Evolutionary conservation across 2,329 filamentous ascomycete genomes (phyloP).

Genomic region (Diaporthe vexans): DNA sequence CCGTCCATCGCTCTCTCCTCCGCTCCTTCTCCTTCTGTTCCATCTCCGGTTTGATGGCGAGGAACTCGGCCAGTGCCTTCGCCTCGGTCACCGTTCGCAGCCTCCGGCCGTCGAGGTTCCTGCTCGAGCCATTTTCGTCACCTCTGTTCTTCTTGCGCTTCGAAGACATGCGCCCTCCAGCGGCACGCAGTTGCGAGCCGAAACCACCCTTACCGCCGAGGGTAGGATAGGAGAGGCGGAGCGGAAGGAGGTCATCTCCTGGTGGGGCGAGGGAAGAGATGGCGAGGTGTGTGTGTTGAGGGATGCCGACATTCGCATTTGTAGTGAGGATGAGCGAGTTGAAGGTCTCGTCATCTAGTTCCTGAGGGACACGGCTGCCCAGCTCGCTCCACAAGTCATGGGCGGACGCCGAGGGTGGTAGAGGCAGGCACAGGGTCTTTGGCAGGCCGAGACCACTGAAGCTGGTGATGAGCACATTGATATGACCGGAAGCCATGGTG

Average conservation of each 20-base stretch:
- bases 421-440: slow-evolving; percentile 83
- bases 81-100: slow-evolving; percentile 94
- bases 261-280: slow-evolving; percentile 70
- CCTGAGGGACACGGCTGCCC: slow-evolving; percentile 71
- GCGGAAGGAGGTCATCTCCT: slow-evolving; percentile 80
- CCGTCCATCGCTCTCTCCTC: slow-evolving; percentile 86
- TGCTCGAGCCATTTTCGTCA: slow-evolving; percentile 89
- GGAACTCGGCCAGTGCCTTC: slow-evolving; percentile 93
- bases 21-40: slow-evolving; percentile 93
- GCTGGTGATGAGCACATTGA: slow-evolving; percentile 89
- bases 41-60: slow-evolving; percentile 97
- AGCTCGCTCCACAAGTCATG: slow-evolving; percentile 76
- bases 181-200: slow-evolving; percentile 94
- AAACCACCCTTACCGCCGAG: slow-evolving; percentile 98
- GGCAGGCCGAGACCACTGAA: slow-evolving; percentile 88
- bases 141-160: slow-evolving; percentile 86
- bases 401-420: slow-evolving; percentile 75
- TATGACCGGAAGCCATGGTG: slow-evolving; percentile 68
- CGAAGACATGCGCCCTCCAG: slow-evolving; percentile 98
- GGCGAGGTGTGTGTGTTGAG: slow-evolving; percentile 63
- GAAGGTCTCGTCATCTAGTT: slow-evolving; percentile 56
- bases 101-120: slow-evolving; percentile 92
- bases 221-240: slow-evolving; percentile 84
- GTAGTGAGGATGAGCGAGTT: slow-evolving; percentile 84
- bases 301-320: slow-evolving; percentile 79